phyloP scores from a whole-genome alignment of 2,329 filamentous ascomycete species.

The Sporothrix brasiliensis region DNA sequence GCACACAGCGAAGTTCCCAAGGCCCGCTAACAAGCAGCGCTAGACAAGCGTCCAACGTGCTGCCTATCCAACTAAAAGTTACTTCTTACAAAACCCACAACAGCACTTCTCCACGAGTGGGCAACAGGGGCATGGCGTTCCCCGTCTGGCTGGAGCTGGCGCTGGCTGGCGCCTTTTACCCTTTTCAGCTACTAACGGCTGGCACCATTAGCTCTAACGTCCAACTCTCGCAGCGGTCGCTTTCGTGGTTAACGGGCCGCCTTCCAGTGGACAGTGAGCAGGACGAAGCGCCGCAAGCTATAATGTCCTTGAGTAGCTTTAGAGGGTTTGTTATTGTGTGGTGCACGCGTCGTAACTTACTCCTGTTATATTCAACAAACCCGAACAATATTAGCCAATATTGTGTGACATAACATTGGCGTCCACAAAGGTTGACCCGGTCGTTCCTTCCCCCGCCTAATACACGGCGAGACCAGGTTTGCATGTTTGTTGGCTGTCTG shows the following conservation, averaged over 20 bases:
- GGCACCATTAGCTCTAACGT: constrained; percentile 3
- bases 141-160: not conserved
- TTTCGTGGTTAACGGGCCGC: constrained; percentile 15
- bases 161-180: not conserved
- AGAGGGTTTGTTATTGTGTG: not conserved
- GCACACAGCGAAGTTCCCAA: constrained; percentile 11
- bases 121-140: not conserved
- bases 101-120: not conserved
- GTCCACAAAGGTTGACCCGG: not conserved
- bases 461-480: constrained; percentile 8
- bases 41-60: constrained; percentile 28
- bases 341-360: not conserved
- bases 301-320: not conserved
- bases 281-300: not conserved
- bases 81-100: constrained; percentile 4
- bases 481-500: not conserved
- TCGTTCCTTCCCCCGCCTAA: constrained; percentile 1
- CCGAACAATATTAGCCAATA: not conserved
- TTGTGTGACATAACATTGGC: not conserved
- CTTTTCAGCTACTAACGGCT: not conserved
- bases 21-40: constrained; percentile 19
- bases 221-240: not conserved
- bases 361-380: not conserved
- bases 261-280: constrained; percentile 10
- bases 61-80: constrained; percentile 1